A percentile compares a stretch with the other conserved stretches of the same genome.
phyloP scores from a whole-genome alignment of 805 yeast genomes.

The Candida nitratophila region DNA sequence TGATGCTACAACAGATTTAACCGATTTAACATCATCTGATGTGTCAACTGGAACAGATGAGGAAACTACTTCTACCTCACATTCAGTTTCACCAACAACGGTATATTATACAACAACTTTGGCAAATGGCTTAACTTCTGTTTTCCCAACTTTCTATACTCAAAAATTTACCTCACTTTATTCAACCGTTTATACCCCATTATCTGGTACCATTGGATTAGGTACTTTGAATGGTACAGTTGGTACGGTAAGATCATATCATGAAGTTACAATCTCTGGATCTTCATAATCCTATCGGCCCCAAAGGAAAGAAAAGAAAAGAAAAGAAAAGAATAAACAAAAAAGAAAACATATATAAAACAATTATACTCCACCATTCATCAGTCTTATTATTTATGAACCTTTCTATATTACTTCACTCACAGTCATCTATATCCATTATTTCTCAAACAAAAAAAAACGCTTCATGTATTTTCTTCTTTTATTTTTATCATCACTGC shows the following conservation, averaged over 20 bases:
- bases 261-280: conserved; percentile 29
- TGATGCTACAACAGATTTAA: background rate
- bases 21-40: conserved; percentile 2
- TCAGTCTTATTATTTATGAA: no score
- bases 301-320: no score
- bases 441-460: no score
- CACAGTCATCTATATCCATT: no score
- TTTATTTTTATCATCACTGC: no score
- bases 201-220: conserved; percentile 67
- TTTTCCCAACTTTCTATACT: conserved; percentile 39
- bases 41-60: background rate
- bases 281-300: no score
- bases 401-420: no score
- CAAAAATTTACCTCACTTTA: conserved; percentile 44
- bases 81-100: conserved; percentile 12
- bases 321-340: no score
- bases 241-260: conserved; percentile 48
- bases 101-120: conserved; percentile 46
- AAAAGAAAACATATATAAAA: no score
- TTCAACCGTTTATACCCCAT: conserved; percentile 35
- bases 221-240: conserved; percentile 65
- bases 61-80: conserved; percentile 15
- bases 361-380: no score
- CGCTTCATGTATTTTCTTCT: no score
- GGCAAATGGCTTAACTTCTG: conserved; percentile 33